Evolutionary conservation across 2,329 filamentous ascomycete species (phyloP), one percentile per base, ranked within the genome.

Genomic region (Xylariaceae sp.): DNA sequence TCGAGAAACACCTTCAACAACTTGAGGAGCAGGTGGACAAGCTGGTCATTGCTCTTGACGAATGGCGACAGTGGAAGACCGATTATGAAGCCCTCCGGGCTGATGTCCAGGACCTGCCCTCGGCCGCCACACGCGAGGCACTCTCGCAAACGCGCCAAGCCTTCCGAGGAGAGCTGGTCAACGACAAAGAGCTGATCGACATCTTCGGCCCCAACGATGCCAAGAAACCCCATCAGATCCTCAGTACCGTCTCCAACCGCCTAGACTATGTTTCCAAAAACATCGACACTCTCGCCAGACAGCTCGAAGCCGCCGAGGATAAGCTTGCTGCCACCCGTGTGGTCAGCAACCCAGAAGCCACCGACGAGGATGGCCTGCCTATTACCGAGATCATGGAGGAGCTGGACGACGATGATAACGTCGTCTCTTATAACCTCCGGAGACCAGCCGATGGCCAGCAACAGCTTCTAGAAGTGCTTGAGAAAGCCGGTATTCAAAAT

Each of bases 311-410:
- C 1, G 82, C 82, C 6, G 85, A 95, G 67, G 78, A 85, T 53
- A 86, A 86, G 61, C 72, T 92, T 43, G 81, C 82, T 14, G 81
- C 81, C 10, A 76, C 86, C 11, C 74, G 81, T 10, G 71, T 83
- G 3, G 68, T 82, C 39, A 79, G 77, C 48, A 77, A 83, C 19
- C 79, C 84, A 1, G 82, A 84, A 47, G 74, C 77, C 40, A 75
- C 74, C 45, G 83, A 87, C 52, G 86, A 87, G 52, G 83, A 84
- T 11, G 85, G 83, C 1, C 73, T 90, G 45, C 88, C 90, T 0
- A 80, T 97, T 51, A 91, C 87, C 31, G 94, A 97, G 61, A 97
- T 99, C 57, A 76, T 90, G 47, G 94, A 99, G 69, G 83, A 95
- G 71, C 75, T 97, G 19, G 94, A 97, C 63, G 91, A 96, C 9